These are phyloP conservation scores for Ambrosiella beaveri DNA, from an alignment of 2,329 filamentous ascomycete species.

Conservation along the genomic window DNA sequence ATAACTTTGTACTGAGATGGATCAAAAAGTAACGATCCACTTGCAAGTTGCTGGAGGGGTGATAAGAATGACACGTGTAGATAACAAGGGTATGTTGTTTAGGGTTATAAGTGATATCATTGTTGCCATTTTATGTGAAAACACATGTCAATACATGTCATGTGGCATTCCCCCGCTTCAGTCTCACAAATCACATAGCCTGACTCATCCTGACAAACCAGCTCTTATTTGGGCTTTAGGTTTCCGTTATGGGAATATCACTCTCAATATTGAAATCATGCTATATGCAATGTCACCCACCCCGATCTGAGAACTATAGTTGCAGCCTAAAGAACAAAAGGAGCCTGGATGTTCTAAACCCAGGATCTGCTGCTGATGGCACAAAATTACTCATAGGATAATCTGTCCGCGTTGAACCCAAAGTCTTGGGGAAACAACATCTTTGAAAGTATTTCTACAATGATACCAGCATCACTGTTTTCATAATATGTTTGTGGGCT, in stretches of 20 bases:
- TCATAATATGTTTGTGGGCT: no score
- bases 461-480: no score
- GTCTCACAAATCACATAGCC: neutral
- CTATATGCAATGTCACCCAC: neutral
- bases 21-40: constrained; percentile 12
- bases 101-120: neutral
- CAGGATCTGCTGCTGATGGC: no score
- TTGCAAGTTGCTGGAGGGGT: constrained; percentile 9
- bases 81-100: neutral
- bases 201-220: neutral
- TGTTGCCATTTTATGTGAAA: neutral
- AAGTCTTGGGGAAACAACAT: no score
- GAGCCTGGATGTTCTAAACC: no score
- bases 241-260: neutral
- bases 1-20: constrained; percentile 1
- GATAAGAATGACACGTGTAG: constrained; percentile 12
- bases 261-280: no score
- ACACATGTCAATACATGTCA: neutral
- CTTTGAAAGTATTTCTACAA: no score
- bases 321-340: no score
- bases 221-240: neutral
- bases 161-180: neutral
- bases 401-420: no score
- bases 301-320: no score
- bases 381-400: no score